A percentile compares a stretch with the other conserved stretches of the same genome.
Evolutionary conservation across 2,329 filamentous ascomycete genomes (phyloP).

Genomic region (Talaromyces atroroseus): DNA sequence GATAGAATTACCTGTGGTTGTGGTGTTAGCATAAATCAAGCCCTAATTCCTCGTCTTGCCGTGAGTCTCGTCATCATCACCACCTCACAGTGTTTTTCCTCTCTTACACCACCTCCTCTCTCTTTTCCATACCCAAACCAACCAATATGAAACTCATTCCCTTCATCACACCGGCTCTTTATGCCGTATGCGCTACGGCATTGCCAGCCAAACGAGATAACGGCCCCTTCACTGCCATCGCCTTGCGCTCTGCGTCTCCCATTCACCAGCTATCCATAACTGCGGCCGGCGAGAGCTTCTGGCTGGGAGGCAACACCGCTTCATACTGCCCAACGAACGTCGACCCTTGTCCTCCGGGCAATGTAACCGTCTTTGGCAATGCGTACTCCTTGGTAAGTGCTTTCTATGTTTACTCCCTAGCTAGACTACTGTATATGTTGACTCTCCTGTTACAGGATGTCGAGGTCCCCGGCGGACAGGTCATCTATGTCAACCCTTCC

Average conservation of each 20-base stretch:
- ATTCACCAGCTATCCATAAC: slow-evolving; percentile 46
- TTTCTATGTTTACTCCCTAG: slow-evolving; percentile 14
- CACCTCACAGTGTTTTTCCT: not conserved
- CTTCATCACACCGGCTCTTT: slow-evolving; percentile 17
- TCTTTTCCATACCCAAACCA: not conserved
- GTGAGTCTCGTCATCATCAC: slow-evolving; percentile 1
- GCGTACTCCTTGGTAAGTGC: slow-evolving; percentile 29
- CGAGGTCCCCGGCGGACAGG: slow-evolving; percentile 58
- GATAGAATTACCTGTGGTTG: not conserved
- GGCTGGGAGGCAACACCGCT: slow-evolving; percentile 42
- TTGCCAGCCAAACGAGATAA: slow-evolving; percentile 16
- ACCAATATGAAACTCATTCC: slow-evolving; percentile 21
- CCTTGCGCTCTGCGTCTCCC: slow-evolving; percentile 43
- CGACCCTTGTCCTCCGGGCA: slow-evolving; percentile 43
- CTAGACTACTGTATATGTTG: slow-evolving; percentile 17
- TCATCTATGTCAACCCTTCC: slow-evolving; percentile 51
- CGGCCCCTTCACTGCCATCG: slow-evolving; percentile 39
- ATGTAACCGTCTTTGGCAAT: slow-evolving; percentile 42
- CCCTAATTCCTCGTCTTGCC: slow-evolving; percentile 4
- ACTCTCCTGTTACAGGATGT: slow-evolving; percentile 33
- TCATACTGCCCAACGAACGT: slow-evolving; percentile 47
- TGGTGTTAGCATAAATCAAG: not conserved
- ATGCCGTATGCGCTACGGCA: slow-evolving; percentile 20
- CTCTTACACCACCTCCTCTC: not conserved
- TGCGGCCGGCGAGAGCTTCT: slow-evolving; percentile 47